Evolutionary conservation across 345 rosid species (phyloP), one percentile per base, ranked within the genome.

Genomic region (Eucalyptus marginata): DNA sequence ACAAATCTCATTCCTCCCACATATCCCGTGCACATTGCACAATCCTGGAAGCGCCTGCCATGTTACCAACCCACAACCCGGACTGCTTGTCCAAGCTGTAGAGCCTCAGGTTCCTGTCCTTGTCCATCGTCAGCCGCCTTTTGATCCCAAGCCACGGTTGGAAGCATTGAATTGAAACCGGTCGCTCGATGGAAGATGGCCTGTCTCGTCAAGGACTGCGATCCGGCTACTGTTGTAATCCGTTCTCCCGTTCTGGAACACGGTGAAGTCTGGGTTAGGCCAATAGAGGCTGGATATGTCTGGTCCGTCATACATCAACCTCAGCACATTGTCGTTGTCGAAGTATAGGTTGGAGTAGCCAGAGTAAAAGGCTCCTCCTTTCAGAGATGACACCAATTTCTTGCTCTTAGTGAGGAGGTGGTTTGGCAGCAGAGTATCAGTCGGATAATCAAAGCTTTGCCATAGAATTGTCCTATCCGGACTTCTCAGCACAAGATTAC

Each of bases 391-490:
- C 52, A 88, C 76, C 56, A 94, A 84, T 88, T 64, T 89, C 20
- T 50, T 86, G 50, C 85, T 86, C 88, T 91, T 92, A 40, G 89
- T 92, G 36, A 94, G 86, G 33, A 31, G 81, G 44, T 94, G 95
- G 79, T 64, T 88, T 40, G 95, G 94, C 64, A 94, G 92, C 44
- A 94, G 91, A 7, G 95, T 94, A 88, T 93, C 91, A 8, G 92
- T 90, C 7, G 94, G 95, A 87, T 54, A 89, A 87, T 94, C 94
- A 84, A 92, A 93, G 93, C 94, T 92, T 86, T 93, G 92, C 94
- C 94, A 93, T 25, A 93, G 81, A 87, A 91, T 85, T 20, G 80
- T 87, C 31, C 89, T 90, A 8, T 46, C 7, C 4, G 87, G 58
- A 84, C 89, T 54, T 86, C 43, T 91, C 7, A 94, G 71, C 27